A percentile compares a stretch with the other conserved stretches of the same genome.
Conservation (phyloP, 768 basidiomycete species). For the Boletus insuetus region DNA sequence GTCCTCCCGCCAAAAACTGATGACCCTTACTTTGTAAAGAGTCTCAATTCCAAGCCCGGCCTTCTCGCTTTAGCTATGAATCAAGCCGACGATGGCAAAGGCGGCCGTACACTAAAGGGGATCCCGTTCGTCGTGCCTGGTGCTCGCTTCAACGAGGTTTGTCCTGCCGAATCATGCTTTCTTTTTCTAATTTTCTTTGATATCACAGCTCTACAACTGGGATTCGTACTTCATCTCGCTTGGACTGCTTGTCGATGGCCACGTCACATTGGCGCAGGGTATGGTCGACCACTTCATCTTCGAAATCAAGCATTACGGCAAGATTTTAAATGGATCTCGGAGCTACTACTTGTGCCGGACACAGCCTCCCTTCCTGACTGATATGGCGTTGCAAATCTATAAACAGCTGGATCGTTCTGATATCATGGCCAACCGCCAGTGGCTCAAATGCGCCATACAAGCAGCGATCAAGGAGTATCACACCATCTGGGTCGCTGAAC, state of each 20-base stretch:
- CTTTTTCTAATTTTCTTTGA: constrained; percentile 4
- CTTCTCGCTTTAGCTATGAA: constrained; percentile 95
- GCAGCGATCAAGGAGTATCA: constrained; percentile 99
- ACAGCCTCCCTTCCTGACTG: constrained; percentile 97
- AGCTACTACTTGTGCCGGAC: constrained; percentile 94
- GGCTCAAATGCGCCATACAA: constrained; percentile 94
- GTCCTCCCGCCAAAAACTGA: constrained; percentile 85
- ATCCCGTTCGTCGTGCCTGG: constrained; percentile 98
- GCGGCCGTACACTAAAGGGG: constrained; percentile 82
- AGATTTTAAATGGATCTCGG: constrained; percentile 94
- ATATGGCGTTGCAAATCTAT: constrained; percentile 97
- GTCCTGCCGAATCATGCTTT: constrained; percentile 19
- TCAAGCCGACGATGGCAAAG: constrained; percentile 75
- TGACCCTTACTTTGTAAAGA: constrained; percentile 86
- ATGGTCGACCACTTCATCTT: constrained; percentile 99
- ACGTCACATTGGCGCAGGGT: constrained; percentile 91
- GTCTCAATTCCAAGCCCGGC: constrained; percentile 91
- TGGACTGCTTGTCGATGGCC: constrained; percentile 92
- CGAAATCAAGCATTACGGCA: constrained; percentile 97
- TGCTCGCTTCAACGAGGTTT: constrained; percentile 88
- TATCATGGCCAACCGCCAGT: constrained; percentile 70
- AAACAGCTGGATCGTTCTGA: constrained; percentile 91
- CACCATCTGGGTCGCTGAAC: constrained; percentile 93
- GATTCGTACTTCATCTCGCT: constrained; percentile 94
- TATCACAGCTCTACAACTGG: constrained; percentile 82